Evolutionary conservation across 371 early-diverging fungal species (phyloP), one percentile per base, ranked within the genome.

Genomic region (Mucor plumbeus): DNA sequence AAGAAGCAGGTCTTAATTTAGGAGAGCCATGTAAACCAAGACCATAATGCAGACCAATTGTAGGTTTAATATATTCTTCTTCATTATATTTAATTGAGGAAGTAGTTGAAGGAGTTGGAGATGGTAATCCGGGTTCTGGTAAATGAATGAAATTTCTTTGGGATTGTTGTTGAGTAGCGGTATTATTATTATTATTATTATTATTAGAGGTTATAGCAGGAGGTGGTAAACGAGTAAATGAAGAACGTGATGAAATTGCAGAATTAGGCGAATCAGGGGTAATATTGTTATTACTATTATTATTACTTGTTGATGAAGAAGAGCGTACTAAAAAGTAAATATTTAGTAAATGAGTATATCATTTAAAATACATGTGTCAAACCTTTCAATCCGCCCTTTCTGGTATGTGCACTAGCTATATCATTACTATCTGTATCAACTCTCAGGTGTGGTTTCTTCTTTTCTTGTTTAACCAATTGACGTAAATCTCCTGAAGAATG

Each of bases 11-110:
- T 35, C 65, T 71, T 33, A 83, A 58, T 38, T 74, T 75, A 9
- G 83, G 83, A 31, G 83, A 83, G 9, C 79, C 74, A 59, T 83
- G 83, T 55, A 83, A 59, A 1, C 80, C 77, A 26, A 80, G 50
- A 19, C 80, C 80, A 70, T 79, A 82, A 62, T 83, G 79, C 8
- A 76, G 41, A 4, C 79, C 79, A 13, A 77, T 55, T 5, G 68
- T 36, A 7, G 71, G 72, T 50, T 35, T 75, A 3, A 59, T 31
- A 64, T 57, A 19, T 7, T 68, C 62, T 34, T 68, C 63, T 33
- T 60, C 40, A 10, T 48, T 40, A 7, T 36, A 36, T 21, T 74
- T 34, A 21, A 71, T 61, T 21, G 82, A 79, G 1, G 79, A 77
- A 8, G 74, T 54, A 6, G 74, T 69, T 5, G 82, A 77, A 1